Evolutionary conservation across 2,329 filamentous ascomycete genomes (phyloP).

Genomic region (Huntiella omanensis): DNA sequence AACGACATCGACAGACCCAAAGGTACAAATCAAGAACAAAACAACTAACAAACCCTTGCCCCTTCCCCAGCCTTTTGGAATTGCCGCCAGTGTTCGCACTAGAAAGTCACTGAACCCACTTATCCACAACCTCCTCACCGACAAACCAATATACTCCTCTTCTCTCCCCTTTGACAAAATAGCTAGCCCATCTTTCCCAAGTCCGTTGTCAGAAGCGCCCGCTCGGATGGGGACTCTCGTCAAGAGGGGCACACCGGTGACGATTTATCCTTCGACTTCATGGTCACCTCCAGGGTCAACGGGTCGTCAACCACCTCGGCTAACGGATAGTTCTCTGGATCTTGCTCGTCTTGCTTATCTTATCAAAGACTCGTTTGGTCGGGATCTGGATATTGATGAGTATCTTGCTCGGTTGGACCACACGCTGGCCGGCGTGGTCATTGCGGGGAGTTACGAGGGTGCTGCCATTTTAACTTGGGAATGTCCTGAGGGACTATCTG

Average conservation of each 20-base stretch:
- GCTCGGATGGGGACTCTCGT: constrained; percentile 49
- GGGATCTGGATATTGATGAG: constrained; percentile 63
- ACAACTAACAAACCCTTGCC: no score
- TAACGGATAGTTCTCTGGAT: constrained; percentile 69
- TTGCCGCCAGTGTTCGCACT: constrained; percentile 18
- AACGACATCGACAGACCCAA: no score
- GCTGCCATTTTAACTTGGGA: constrained; percentile 94
- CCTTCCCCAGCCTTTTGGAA: constrained; percentile 14
- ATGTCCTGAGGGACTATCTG: constrained; percentile 39
- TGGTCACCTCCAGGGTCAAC: constrained; percentile 19
- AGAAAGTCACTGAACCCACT: constrained; percentile 54
- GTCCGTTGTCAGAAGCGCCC: constrained; percentile 6
- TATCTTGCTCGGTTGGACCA: constrained; percentile 68
- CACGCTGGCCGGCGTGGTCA: constrained; percentile 75
- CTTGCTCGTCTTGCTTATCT: constrained; percentile 64
- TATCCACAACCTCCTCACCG: constrained; percentile 88
- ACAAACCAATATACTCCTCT: constrained; percentile 82
- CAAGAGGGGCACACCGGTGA: constrained; percentile 79
- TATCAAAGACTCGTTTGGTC: constrained; percentile 83
- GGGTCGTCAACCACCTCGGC: constrained; percentile 49
- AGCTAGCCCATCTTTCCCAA: constrained; percentile 13
- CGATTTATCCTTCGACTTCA: constrained; percentile 61
- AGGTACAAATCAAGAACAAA: no score
- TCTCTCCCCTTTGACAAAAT: constrained; percentile 63
- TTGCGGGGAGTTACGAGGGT: constrained; percentile 92